A percentile compares a stretch with the other conserved stretches of the same genome.
Conservation (phyloP, 2,329 filamentous ascomycete species). For the Aspergillus carbonarius region DNA sequence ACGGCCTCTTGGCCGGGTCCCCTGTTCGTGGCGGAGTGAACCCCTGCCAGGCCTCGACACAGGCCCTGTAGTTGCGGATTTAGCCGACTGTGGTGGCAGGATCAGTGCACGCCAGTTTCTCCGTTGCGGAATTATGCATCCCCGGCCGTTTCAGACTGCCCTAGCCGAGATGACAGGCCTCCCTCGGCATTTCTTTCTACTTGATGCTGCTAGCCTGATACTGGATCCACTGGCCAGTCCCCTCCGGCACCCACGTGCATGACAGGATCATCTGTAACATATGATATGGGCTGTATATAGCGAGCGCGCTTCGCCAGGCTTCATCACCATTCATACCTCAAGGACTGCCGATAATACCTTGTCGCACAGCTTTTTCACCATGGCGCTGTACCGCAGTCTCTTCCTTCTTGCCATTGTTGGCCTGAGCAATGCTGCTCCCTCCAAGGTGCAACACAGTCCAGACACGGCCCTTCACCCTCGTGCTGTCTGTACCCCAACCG, state of each 20-base stretch:
- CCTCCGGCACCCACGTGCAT: neutral
- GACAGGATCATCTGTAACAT: neutral
- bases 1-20: neutral
- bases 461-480: constrained; percentile 13
- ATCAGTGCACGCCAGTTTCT: neutral
- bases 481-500: constrained; percentile 34
- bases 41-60: neutral
- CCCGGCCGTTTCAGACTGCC: neutral
- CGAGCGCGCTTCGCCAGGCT: neutral
- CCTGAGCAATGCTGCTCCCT: constrained; percentile 5
- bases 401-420: constrained; percentile 1
- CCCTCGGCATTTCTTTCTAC: neutral
- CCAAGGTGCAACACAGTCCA: neutral
- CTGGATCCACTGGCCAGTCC: neutral
- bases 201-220: neutral
- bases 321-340: neutral
- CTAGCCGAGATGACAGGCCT: neutral
- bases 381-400: neutral
- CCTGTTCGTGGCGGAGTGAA: neutral
- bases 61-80: neutral
- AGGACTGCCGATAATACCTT: neutral
- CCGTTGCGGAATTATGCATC: neutral
- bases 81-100: neutral
- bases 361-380: neutral
- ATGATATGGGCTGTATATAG: neutral